Percentiles rank a stretch among this genome's conserved stretches.
Evolutionary conservation across 176 grass and related monocot species (phyloP).

Genomic region (Otatea glauca): DNA sequence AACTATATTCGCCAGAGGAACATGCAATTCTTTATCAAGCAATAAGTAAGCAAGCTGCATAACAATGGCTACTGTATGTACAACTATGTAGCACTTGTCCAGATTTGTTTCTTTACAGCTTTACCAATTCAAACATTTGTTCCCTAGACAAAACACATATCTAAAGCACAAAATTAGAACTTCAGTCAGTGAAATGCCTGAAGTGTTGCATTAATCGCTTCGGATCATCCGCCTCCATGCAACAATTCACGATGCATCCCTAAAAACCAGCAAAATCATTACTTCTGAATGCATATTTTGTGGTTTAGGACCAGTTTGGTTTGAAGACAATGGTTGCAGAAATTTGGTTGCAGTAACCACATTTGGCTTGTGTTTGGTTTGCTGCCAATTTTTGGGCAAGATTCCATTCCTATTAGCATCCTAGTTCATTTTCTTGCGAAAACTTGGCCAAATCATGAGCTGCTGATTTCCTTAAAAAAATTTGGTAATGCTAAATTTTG

Average conservation of each 20-base stretch:
- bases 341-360: neutral
- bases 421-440: neutral
- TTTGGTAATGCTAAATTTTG: slow-evolving; percentile 9
- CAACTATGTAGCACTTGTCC: neutral
- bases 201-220: slow-evolving; percentile 1
- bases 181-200: slow-evolving; percentile 28
- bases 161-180: neutral
- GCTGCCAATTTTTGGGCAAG: neutral
- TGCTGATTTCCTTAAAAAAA: neutral
- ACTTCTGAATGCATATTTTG: slow-evolving; percentile 5
- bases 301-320: neutral
- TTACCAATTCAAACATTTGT: slow-evolving; percentile 8
- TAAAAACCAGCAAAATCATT: neutral
- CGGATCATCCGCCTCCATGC: neutral
- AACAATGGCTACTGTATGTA: neutral
- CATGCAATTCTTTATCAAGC: neutral
- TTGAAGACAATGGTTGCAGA: neutral
- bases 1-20: neutral
- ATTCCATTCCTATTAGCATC: neutral
- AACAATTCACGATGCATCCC: neutral
- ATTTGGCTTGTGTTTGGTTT: slow-evolving; percentile 11
- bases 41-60: neutral
- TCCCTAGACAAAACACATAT: neutral
- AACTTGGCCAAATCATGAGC: neutral
- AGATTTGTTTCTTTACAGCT: neutral